Conservation (phyloP, 257 asterid species). For the Rauvolfia tetraphylla region DNA sequence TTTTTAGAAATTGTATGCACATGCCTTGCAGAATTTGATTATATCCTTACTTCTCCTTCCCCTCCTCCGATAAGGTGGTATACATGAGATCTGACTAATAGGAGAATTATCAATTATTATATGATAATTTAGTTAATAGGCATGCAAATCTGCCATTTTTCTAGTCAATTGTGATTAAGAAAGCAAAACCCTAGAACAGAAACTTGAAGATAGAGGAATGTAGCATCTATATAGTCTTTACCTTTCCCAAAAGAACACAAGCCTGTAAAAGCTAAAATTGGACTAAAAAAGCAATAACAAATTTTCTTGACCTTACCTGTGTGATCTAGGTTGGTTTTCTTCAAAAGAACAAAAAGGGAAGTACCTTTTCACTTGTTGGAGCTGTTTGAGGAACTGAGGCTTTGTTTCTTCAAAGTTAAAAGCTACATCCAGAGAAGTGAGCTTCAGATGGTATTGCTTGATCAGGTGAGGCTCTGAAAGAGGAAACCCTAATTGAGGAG, state of each 20-base stretch:
- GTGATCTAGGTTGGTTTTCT: slow-evolving; percentile 17
- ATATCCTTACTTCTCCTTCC: neutral
- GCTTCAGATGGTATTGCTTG: neutral
- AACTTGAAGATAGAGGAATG: slow-evolving; percentile 10
- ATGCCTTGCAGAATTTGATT: neutral
- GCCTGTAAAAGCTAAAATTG: slow-evolving; percentile 10
- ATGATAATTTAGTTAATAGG: neutral
- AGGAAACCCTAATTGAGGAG: slow-evolving; percentile 38
- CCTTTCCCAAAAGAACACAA: slow-evolving; percentile 19
- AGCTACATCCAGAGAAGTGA: slow-evolving; percentile 6
- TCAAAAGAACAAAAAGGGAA: slow-evolving; percentile 21
- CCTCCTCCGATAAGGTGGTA: neutral
- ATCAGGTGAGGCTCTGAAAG: slow-evolving; percentile 5
- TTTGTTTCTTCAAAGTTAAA: slow-evolving; percentile 26
- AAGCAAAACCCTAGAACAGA: slow-evolving; percentile 27
- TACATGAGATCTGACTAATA: slow-evolving; percentile 18
- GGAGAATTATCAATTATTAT: neutral
- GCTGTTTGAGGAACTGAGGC: slow-evolving; percentile 13
- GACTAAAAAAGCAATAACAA: slow-evolving; percentile 3
- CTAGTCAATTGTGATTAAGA: slow-evolving; percentile 9
- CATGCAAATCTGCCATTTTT: slow-evolving; percentile 8
- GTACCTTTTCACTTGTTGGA: slow-evolving; percentile 22
- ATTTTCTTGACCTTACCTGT: slow-evolving; percentile 15
- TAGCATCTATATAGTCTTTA: slow-evolving; percentile 18
- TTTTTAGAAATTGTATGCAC: slow-evolving; percentile 2